Evolutionary conservation across 2,329 filamentous ascomycete genomes (phyloP).

Genomic region (Chrysoporthe cubensis): DNA sequence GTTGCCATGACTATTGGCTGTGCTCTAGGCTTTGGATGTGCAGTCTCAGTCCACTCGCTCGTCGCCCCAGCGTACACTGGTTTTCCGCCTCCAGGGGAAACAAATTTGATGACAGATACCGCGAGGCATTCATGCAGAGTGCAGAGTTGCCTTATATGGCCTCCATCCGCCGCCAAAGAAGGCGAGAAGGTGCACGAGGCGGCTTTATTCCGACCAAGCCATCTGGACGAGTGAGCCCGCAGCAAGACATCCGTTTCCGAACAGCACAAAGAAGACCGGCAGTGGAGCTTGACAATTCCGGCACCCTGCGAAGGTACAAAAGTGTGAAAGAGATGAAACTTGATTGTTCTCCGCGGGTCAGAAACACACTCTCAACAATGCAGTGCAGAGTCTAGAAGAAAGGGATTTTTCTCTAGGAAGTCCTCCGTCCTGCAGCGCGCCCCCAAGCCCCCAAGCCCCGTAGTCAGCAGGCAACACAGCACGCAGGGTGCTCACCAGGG

Average conservation of each 20-base stretch:
- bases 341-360: constrained; percentile 18
- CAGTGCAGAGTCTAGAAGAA: not conserved
- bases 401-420: not conserved
- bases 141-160: constrained; percentile 22
- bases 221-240: not conserved
- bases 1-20: not conserved
- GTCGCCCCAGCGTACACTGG: not conserved
- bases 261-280: constrained; percentile 23
- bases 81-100: not conserved
- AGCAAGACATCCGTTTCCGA: constrained; percentile 24
- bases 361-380: constrained; percentile 9
- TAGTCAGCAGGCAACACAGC: too few relatives aligned
- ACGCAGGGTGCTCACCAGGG: too few relatives aligned
- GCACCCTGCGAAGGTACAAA: constrained; percentile 1
- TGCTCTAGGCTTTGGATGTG: not conserved
- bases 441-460: not conserved
- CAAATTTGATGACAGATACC: not conserved
- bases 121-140: not conserved
- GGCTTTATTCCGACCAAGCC: constrained; percentile 24
- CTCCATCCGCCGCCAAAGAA: not conserved
- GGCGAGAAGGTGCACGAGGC: not conserved
- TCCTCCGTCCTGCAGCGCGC: not conserved
- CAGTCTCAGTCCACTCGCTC: not conserved
- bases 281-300: constrained; percentile 17
- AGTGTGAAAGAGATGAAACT: not conserved